These are phyloP conservation scores for Parathielavia hyrcaniae DNA, from an alignment of 495 filamentous ascomycete species.

Conservation along the genomic window DNA sequence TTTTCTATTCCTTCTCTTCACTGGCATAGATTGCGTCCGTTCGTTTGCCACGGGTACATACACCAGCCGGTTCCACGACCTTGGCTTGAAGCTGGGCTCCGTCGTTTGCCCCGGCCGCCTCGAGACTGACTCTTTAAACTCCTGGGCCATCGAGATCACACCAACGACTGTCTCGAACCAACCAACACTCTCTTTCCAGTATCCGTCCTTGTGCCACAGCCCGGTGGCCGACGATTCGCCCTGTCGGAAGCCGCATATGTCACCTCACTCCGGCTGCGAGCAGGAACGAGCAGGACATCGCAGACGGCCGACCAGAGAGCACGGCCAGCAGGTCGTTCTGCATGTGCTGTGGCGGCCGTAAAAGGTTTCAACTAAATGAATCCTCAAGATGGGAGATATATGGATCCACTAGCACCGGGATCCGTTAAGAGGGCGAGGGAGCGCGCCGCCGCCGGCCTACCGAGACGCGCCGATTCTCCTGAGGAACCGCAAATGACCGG, in stretches of 20 bases:
- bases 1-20: constrained; percentile 23
- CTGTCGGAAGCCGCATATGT: constrained; percentile 27
- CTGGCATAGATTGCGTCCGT: constrained; percentile 26
- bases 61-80: constrained; percentile 35
- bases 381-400: constrained; percentile 45
- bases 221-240: constrained; percentile 21
- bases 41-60: constrained; percentile 35
- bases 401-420: constrained; percentile 39
- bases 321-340: constrained; percentile 12
- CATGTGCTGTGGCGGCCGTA: constrained; percentile 23
- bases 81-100: constrained; percentile 24
- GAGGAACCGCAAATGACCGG: constrained; percentile 47
- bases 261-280: constrained; percentile 17
- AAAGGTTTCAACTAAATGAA: constrained; percentile 41
- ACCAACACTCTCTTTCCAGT: constrained; percentile 11
- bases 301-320: constrained; percentile 18
- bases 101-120: constrained; percentile 26
- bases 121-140: constrained; percentile 12
- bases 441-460: constrained; percentile 31
- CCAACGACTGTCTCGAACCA: constrained; percentile 16
- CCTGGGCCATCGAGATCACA: constrained; percentile 18
- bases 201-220: constrained; percentile 8
- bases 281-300: constrained; percentile 24
- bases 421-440: constrained; percentile 46
- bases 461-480: constrained; percentile 26